Percentiles rank a stretch among this genome's conserved stretches.
phyloP scores from a whole-genome alignment of 192 early-diverging fungal genomes.

The Bifiguratus adelaidae region DNA sequence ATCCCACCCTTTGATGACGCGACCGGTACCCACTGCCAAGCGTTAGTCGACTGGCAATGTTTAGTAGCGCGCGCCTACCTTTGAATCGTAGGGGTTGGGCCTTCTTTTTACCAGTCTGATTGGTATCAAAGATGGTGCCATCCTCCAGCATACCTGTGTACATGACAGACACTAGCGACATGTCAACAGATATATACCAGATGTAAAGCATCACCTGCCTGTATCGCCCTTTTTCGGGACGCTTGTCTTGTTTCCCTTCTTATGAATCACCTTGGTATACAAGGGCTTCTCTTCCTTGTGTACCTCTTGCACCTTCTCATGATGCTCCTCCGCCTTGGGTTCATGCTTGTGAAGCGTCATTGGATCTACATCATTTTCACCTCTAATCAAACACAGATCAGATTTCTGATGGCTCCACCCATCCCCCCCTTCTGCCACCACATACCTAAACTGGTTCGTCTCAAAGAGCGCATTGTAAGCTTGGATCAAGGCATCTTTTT shows the following conservation, averaged over 20 bases:
- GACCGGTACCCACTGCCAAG: constrained; percentile 28
- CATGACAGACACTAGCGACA: constrained; percentile 20
- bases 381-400: neutral
- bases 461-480: constrained; percentile 55
- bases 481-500: constrained; percentile 44
- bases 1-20: constrained; percentile 69
- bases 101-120: constrained; percentile 50
- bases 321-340: constrained; percentile 15
- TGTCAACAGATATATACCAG: neutral
- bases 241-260: constrained; percentile 50
- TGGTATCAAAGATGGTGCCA: constrained; percentile 62
- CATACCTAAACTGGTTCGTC: constrained; percentile 42
- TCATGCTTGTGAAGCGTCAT: constrained; percentile 16
- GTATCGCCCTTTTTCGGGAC: constrained; percentile 57
- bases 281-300: constrained; percentile 33
- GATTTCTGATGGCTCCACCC: constrained; percentile 20
- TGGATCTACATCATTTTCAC: constrained; percentile 7
- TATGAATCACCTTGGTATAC: constrained; percentile 50
- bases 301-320: constrained; percentile 15
- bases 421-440: constrained; percentile 16
- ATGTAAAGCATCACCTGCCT: constrained; percentile 15
- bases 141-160: constrained; percentile 65
- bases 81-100: constrained; percentile 60
- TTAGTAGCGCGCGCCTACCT: constrained; percentile 10
- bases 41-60: neutral